These are phyloP conservation scores for Trametes coccinea DNA, from an alignment of 768 basidiomycete species.

Conservation along the genomic window DNA sequence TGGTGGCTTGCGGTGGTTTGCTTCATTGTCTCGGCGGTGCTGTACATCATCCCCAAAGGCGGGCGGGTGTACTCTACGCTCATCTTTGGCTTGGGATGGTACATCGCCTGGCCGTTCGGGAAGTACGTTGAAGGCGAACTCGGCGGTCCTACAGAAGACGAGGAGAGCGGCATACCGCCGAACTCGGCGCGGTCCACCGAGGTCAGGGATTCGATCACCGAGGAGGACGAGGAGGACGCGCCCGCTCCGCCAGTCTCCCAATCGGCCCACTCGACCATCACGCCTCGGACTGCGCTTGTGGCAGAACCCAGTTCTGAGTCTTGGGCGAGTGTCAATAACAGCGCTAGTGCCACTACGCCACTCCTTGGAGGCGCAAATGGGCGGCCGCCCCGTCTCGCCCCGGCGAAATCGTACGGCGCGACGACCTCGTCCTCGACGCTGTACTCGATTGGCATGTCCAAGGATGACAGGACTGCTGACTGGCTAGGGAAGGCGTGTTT, in stretches of 20 bases:
- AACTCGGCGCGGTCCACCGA: constrained; percentile 28
- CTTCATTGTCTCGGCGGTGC: constrained; percentile 61
- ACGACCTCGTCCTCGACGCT: constrained; percentile 32
- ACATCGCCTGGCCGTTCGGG: constrained; percentile 96
- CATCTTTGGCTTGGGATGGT: constrained; percentile 92
- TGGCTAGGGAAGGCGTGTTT: constrained; percentile 75
- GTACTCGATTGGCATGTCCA: constrained; percentile 18
- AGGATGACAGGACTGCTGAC: constrained; percentile 37
- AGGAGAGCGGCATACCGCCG: constrained; percentile 31
- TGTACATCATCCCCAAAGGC: constrained; percentile 77
- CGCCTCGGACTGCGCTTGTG: constrained; percentile 35
- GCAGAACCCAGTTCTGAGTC: constrained; percentile 45
- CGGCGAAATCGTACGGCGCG: constrained; percentile 72
- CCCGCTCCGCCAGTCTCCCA: constrained; percentile 26
- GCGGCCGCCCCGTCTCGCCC: constrained; percentile 25
- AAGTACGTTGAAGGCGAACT: constrained; percentile 93
- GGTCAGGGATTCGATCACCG: constrained; percentile 26
- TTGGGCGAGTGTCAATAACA: constrained; percentile 34
- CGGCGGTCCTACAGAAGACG: constrained; percentile 37
- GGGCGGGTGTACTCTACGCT: constrained; percentile 84
- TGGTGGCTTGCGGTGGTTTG: constrained; percentile 88
- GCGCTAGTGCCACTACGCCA: constrained; percentile 48
- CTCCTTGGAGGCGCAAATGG: constrained; percentile 41
- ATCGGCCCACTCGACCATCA: constrained; percentile 47
- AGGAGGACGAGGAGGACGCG: constrained; percentile 38